These are phyloP conservation scores for Yamadazyma buinensis DNA, from an alignment of 1,139 yeast species.

Conservation along the genomic window DNA sequence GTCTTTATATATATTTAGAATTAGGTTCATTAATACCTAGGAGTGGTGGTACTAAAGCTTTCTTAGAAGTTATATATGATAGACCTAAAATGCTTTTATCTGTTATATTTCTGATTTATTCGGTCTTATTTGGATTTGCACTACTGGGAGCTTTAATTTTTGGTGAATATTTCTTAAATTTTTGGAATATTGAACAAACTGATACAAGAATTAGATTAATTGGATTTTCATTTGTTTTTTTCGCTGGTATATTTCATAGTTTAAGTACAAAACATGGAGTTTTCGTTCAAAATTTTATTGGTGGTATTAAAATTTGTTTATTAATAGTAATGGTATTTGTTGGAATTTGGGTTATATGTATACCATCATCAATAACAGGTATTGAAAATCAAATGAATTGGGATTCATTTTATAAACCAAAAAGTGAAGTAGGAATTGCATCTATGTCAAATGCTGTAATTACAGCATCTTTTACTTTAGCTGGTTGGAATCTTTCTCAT, in stretches of 20 bases:
- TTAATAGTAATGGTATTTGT: conserved; percentile 46
- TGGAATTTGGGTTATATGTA: conserved; percentile 45
- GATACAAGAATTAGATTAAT: conserved; percentile 38
- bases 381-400: conserved; percentile 38
- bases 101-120: conserved; percentile 54
- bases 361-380: conserved; percentile 41
- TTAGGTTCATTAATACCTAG: conserved; percentile 67
- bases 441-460: conserved; percentile 54
- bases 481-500: conserved; percentile 66
- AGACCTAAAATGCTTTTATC: conserved; percentile 58
- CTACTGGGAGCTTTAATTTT: conserved; percentile 65
- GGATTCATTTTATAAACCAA: conserved; percentile 26
- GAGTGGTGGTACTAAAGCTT: conserved; percentile 73
- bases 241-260: conserved; percentile 49
- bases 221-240: conserved; percentile 42
- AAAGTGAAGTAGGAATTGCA: conserved; percentile 33
- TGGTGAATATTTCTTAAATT: conserved; percentile 60
- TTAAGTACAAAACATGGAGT: conserved; percentile 52
- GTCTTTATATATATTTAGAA: conserved; percentile 62
- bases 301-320: conserved; percentile 48
- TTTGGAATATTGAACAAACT: conserved; percentile 39
- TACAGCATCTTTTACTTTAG: conserved; percentile 56
- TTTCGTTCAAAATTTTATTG: conserved; percentile 52
- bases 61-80: conserved; percentile 61
- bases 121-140: conserved; percentile 61